Evolutionary conservation across 2,329 filamentous ascomycete genomes (phyloP), one percentile per base, ranked within the genome.

Genomic region (Chaetomiaceae sp.): DNA sequence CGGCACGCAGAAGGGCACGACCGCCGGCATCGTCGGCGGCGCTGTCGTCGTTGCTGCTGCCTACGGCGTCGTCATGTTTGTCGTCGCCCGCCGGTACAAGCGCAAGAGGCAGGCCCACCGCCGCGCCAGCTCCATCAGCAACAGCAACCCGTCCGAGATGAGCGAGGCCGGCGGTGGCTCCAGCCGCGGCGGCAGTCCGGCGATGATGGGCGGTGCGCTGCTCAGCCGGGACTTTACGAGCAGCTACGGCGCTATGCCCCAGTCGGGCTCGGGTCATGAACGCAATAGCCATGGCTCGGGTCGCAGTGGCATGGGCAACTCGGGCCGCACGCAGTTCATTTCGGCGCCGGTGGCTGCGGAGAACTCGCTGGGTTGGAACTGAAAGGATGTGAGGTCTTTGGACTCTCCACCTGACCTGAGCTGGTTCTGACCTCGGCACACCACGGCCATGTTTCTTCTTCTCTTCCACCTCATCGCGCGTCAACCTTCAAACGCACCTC

Each of bases 311-410:
- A 71, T 68, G 64, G 69, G 69, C 57, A 71, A 72, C 65, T 79
- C 75, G 32, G 75, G 67, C 18, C 72, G 77, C 38, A 79, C 75
- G 3, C 74, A 75, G 35, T 74, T 84, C 67, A 95, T 96, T 64
- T 94, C 87, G 51, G 87, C 88, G 27, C 90, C 90, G 3, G 86
- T 95, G 53, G 90, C 90, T 66, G 85, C 89, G 3, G 89, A 94
- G 72, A 96, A 96, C 75, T 95, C 88, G 42, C 78, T 96, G 56
- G 90, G 90, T 60, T 96, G 90, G 90, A 95, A 94, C 73, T 96
- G 76, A 32, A 32, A n/a, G n/a, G 29, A n/a, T 32, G 10, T 30
- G n/a, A n/a, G n/a, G n/a, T n/a, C n/a, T n/a, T n/a, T n/a, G n/a
- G n/a, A n/a, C n/a, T n/a, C 20, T 18, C 20, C 19, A 33, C 38